Conservation (phyloP, 495 filamentous ascomycete species). For the Lophium mytilinum region DNA sequence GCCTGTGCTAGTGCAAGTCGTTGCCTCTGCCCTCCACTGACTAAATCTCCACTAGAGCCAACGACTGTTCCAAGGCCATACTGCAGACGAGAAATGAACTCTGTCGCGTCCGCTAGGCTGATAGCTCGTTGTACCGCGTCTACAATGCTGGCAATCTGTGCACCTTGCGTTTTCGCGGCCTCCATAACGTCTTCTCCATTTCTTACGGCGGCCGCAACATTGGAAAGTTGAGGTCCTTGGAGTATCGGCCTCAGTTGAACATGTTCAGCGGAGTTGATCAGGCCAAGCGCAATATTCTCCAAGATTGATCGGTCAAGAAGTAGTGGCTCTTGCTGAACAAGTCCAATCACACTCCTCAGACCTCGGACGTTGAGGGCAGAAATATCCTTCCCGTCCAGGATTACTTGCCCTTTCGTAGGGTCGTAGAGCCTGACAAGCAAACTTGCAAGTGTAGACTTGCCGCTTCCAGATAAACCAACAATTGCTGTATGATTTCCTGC, state of each 20-base stretch:
- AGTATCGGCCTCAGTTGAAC: neutral
- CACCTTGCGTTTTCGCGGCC: slow-evolving; percentile 4
- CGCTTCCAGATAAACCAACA: slow-evolving; percentile 22
- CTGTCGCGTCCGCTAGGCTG: neutral
- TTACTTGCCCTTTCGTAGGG: slow-evolving; percentile 5
- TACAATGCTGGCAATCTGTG: neutral
- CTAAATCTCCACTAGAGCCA: neutral
- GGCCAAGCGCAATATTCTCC: slow-evolving; percentile 22
- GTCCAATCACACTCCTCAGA: slow-evolving; percentile 3
- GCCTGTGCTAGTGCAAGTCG: slow-evolving; percentile 20
- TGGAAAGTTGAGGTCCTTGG: neutral
- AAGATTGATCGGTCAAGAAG: slow-evolving; percentile 20
- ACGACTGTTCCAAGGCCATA: slow-evolving; percentile 10
- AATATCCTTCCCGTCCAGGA: slow-evolving; percentile 2
- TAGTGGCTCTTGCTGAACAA: slow-evolving; percentile 13
- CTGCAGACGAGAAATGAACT: slow-evolving; percentile 17
- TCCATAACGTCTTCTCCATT: too few relatives aligned
- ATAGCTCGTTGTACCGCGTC: slow-evolving; percentile 2
- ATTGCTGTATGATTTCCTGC: slow-evolving; percentile 22
- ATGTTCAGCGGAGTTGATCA: neutral
- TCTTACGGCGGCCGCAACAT: neutral
- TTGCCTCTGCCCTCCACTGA: slow-evolving; percentile 25
- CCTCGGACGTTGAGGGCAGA: neutral
- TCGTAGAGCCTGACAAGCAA: slow-evolving; percentile 18
- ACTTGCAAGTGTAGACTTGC: slow-evolving; percentile 14